A percentile compares a stretch with the other conserved stretches of the same genome.
Conservation (phyloP, 1,139 yeast genomes). For the Saccharomycopsis crataegensis region DNA sequence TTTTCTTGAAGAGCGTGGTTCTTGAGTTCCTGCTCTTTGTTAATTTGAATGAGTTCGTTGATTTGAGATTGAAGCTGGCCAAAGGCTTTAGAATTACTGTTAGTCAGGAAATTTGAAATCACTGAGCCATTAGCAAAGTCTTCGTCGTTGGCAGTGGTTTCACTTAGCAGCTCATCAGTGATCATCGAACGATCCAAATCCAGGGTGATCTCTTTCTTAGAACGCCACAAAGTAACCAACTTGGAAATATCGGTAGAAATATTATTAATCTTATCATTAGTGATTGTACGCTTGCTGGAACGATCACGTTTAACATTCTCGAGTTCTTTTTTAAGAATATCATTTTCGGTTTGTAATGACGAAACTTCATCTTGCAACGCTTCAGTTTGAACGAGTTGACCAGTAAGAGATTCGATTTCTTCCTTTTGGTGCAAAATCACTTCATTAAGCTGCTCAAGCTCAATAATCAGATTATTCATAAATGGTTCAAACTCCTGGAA, state of each 20-base stretch:
- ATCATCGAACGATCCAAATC: conserved; percentile 20
- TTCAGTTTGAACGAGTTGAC: conserved; percentile 40
- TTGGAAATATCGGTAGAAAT: conserved; percentile 15
- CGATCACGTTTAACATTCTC: conserved; percentile 26
- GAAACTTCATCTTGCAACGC: conserved; percentile 39
- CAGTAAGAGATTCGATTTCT: conserved; percentile 36
- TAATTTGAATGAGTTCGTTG: conserved; percentile 38
- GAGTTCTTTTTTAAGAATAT: conserved; percentile 39
- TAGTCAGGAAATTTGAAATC: conserved; percentile 11
- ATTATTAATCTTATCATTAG: conserved; percentile 13
- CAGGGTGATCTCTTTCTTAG: conserved; percentile 17
- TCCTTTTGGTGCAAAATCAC: conserved; percentile 49
- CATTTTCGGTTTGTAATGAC: conserved; percentile 41
- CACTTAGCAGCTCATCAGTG: conserved; percentile 19
- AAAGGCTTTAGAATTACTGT: conserved; percentile 10
- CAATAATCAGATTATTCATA: conserved; percentile 48
- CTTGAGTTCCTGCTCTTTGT: conserved; percentile 25
- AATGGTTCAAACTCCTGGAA: conserved; percentile 44
- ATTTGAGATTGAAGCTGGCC: conserved; percentile 41
- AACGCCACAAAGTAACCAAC: conserved; percentile 11
- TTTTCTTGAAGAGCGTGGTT: conserved; percentile 7
- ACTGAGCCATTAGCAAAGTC: conserved; percentile 20
- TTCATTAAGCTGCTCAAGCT: conserved; percentile 46
- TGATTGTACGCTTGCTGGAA: conserved; percentile 2
- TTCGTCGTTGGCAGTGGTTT: conserved; percentile 5